phyloP scores from a whole-genome alignment of 345 rosid genomes.

The Linum lewisii region DNA sequence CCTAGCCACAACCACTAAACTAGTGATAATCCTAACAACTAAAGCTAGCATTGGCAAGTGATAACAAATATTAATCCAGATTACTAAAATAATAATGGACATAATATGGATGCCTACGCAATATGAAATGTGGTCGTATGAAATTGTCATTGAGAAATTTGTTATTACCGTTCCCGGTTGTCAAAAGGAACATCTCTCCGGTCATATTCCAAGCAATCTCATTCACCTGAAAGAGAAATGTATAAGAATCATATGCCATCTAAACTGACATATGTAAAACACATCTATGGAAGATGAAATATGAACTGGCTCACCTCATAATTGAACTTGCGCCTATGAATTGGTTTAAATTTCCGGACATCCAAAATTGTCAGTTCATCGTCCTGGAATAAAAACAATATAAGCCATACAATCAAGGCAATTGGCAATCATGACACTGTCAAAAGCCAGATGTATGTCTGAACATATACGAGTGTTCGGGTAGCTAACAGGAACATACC shows the following conservation, averaged over 20 bases:
- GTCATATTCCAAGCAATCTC: slow-evolving; percentile 98
- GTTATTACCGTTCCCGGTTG: slow-evolving; percentile 83
- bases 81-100: not conserved
- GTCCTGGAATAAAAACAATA: slow-evolving; percentile 42
- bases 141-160: not conserved
- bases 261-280: not conserved
- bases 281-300: slow-evolving; percentile 1
- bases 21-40: no score
- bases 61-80: not conserved
- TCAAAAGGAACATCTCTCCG: slow-evolving; percentile 89
- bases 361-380: slow-evolving; percentile 93
- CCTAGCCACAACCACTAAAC: no score
- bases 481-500: slow-evolving; percentile 33
- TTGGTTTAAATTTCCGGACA: slow-evolving; percentile 90
- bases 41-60: no score
- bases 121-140: not conserved
- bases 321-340: slow-evolving; percentile 75
- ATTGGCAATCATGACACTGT: not conserved
- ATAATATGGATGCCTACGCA: not conserved
- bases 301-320: slow-evolving; percentile 56
- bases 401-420: not conserved
- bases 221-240: slow-evolving; percentile 51
- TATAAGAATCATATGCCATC: not conserved
- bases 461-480: no score
- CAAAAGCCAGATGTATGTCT: not conserved